Conservation (phyloP, 768 basidiomycete species). For the Rhodosporidiobolus odoratus region DNA sequence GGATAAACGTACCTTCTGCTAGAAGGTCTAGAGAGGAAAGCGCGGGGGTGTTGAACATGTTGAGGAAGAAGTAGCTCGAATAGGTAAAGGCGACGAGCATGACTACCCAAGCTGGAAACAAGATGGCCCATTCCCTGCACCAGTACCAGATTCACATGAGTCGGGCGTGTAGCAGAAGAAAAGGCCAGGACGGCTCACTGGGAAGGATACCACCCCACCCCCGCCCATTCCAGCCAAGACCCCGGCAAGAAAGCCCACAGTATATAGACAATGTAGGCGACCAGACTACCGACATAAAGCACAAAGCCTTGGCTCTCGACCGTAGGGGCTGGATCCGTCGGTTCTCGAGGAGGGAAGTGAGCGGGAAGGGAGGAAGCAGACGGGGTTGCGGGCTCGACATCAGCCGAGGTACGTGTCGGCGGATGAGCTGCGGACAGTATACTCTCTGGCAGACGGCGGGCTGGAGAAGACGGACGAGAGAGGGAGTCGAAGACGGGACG, state of each 20-base stretch:
- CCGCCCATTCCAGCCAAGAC: conserved; percentile 59
- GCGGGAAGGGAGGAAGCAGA: conserved; percentile 31
- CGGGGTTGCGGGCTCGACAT: background rate
- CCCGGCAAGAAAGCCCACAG: conserved; percentile 78
- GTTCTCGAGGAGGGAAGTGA: conserved; percentile 32
- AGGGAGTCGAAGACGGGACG: conserved; percentile 26
- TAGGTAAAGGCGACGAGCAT: conserved; percentile 69
- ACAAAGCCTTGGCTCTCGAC: conserved; percentile 36
- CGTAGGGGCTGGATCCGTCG: conserved; percentile 34
- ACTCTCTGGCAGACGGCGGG: background rate
- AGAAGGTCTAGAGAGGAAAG: conserved; percentile 49
- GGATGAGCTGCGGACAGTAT: background rate
- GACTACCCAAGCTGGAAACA: conserved; percentile 72
- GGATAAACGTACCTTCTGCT: background rate
- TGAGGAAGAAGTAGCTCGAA: conserved; percentile 68
- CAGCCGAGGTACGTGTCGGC: background rate
- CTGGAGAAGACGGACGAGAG: conserved; percentile 20
- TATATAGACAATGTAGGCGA: conserved; percentile 71
- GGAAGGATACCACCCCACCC: conserved; percentile 78
- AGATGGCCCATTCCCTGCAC: conserved; percentile 74
- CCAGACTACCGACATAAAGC: conserved; percentile 74
- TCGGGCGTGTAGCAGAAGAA: background rate
- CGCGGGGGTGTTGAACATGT: conserved; percentile 63
- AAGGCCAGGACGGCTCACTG: conserved; percentile 59
- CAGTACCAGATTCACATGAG: background rate